A percentile compares a stretch with the other conserved stretches of the same genome.
These are phyloP conservation scores for Lactuca sativa DNA, from an alignment of 129 eudicot genomes.

Conservation along the genomic window DNA sequence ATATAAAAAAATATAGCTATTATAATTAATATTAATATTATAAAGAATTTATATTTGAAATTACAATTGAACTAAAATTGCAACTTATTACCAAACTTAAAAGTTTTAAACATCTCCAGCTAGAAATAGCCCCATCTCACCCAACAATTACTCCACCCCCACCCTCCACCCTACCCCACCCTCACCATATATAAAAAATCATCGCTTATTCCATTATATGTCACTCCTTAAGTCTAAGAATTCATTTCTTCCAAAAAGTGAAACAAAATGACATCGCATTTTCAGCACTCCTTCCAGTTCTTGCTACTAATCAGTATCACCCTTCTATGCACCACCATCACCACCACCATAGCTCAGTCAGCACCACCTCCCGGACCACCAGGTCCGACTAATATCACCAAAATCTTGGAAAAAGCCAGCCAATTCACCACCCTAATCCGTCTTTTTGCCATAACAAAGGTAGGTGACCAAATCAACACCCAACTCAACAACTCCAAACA, in stretches of 20 bases:
- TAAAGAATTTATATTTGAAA: background rate
- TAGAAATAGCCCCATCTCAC: constrained; percentile 33
- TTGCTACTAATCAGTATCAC: constrained; percentile 11
- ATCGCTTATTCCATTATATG: background rate
- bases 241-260: background rate
- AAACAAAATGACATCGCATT: constrained; percentile 20
- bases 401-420: constrained; percentile 79
- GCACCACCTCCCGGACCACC: constrained; percentile 66
- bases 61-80: constrained; percentile 24
- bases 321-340: constrained; percentile 37
- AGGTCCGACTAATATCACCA: constrained; percentile 74
- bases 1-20: background rate
- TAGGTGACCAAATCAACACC: constrained; percentile 69
- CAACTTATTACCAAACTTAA: constrained; percentile 33
- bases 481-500: constrained; percentile 86
- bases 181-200: constrained; percentile 5
- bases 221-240: background rate
- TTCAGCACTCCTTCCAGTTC: constrained; percentile 18
- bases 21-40: background rate
- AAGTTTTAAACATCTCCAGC: constrained; percentile 23
- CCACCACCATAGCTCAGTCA: constrained; percentile 51
- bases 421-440: constrained; percentile 78
- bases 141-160: constrained; percentile 25
- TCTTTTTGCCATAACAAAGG: constrained; percentile 51
- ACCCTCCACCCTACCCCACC: constrained; percentile 1